Evolutionary conservation across 83 land plant genomes (phyloP), one percentile per base, ranked within the genome.

Genomic region (Thuja plicata): DNA sequence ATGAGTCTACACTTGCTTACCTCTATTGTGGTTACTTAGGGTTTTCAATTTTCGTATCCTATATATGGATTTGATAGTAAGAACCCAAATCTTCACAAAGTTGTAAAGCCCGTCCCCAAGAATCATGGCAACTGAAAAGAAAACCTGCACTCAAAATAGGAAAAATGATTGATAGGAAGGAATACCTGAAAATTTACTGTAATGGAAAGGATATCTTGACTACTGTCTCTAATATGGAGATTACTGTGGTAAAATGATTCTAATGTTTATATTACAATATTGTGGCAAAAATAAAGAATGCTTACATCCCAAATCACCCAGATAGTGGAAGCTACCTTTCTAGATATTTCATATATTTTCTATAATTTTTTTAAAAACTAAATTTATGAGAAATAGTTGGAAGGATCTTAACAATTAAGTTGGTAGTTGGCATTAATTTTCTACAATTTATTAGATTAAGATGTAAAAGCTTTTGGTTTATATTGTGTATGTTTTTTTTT

Each of bases 21-120:
- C 37, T 17, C 89, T 91, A 84, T 50, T 54, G 1, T 80, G 60
- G 35, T 91, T 34, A 19, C 94, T 96, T 73, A 93, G 93, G 24
- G 41, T 83, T 15, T 27, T 43, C 45, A 43, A 43, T 3, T 43
- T 88, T 60, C 88, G 45, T 83, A 89, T 89, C 19, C 89, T 60
- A 60, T 91, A 89, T 74, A 45, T 82, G 40, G 83, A 89, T 73
- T 55, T 55, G 7, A 90, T 6, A 16, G 92, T 93, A 6, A 41
- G 83, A 21, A 70, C 11, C 8, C 90, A 50, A 24, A 94, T 92
- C 83, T 83, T 88, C 78, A 90, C 34, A 88, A 95, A 94, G 89
- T 95, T 89, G 91, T 89, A 95, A 15, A 95, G 90, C 11, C 96
- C 96, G 88, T 95, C 96, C 19, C 96, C 96, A 13, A 95, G 90